phyloP scores from a whole-genome alignment of 2,329 filamentous ascomycete genomes.

The Stagonosporopsis tanaceti region DNA sequence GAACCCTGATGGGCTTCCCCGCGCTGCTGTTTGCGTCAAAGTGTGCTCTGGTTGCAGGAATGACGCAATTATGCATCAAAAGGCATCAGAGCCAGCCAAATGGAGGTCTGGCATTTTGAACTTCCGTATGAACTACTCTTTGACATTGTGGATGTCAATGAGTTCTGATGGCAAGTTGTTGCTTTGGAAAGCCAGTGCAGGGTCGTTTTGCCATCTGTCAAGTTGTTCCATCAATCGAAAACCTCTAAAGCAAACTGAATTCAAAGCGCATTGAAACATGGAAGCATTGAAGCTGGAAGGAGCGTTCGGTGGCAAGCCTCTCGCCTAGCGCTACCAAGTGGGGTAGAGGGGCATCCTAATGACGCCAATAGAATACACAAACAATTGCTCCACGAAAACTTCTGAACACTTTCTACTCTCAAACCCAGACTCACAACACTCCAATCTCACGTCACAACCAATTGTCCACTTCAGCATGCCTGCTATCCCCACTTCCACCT shows the following conservation, averaged over 20 bases:
- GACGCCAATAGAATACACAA: slow-evolving; percentile 22
- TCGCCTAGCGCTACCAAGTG: slow-evolving; percentile 20
- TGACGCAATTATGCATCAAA: slow-evolving; percentile 18
- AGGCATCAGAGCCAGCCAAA: slow-evolving; percentile 7
- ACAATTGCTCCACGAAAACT: slow-evolving; percentile 29
- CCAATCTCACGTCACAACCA: slow-evolving; percentile 6
- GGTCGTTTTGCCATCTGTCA: background rate
- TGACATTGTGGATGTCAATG: background rate
- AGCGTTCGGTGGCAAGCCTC: slow-evolving; percentile 22
- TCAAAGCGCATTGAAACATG: background rate
- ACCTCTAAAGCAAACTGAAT: background rate
- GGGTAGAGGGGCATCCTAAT: slow-evolving; percentile 36
- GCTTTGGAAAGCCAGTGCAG: background rate
- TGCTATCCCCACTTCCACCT: slow-evolving; percentile 70
- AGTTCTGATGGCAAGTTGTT: background rate
- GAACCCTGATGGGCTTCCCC: slow-evolving; percentile 11
- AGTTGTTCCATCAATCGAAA: background rate
- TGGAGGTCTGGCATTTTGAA: slow-evolving; percentile 2
- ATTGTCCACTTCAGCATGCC: slow-evolving; percentile 18
- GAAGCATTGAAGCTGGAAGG: background rate
- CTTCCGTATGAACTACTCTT: background rate
- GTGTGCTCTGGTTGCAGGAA: slow-evolving; percentile 1
- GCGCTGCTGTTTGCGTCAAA: slow-evolving; percentile 2
- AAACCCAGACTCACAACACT: background rate
- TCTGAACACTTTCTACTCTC: slow-evolving; percentile 18